phyloP scores from a whole-genome alignment of 2,329 filamentous ascomycete species.

The Lecanicillium sp. region DNA sequence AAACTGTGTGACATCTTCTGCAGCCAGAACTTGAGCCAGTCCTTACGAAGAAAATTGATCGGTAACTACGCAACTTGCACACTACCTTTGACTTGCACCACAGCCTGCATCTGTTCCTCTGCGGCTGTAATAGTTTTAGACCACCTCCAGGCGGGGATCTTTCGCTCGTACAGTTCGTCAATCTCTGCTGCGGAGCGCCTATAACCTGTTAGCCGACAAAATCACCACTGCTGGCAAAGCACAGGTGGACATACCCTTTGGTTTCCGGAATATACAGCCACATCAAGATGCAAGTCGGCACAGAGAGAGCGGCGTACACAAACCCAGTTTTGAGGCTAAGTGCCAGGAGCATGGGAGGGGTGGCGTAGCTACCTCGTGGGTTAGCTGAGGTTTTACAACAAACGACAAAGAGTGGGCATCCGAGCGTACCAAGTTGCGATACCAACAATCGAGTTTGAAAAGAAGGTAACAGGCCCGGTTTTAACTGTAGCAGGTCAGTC shows the following conservation, averaged over 20 bases:
- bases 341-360: background rate
- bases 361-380: background rate
- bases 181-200: slow-evolving; percentile 17
- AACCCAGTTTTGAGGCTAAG: background rate
- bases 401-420: background rate
- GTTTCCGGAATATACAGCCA: slow-evolving; percentile 12
- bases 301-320: background rate
- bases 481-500: background rate
- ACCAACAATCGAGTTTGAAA: background rate
- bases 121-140: background rate
- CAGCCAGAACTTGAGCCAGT: too few species aligned
- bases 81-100: too few species aligned
- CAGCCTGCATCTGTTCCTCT: background rate
- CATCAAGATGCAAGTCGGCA: slow-evolving; percentile 2
- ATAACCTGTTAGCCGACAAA: background rate
- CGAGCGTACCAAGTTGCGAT: background rate
- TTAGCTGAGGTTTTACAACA: background rate
- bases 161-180: slow-evolving; percentile 20
- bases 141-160: slow-evolving; percentile 18
- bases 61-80: too few species aligned
- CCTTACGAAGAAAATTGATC: too few species aligned
- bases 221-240: too few species aligned
- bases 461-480: background rate
- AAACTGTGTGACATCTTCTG: too few species aligned
- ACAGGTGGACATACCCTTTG: slow-evolving; percentile 8